Percentiles rank a stretch among this genome's conserved stretches.
phyloP scores from a whole-genome alignment of 2,329 filamentous ascomycete species.

The Fusarium graminum region DNA sequence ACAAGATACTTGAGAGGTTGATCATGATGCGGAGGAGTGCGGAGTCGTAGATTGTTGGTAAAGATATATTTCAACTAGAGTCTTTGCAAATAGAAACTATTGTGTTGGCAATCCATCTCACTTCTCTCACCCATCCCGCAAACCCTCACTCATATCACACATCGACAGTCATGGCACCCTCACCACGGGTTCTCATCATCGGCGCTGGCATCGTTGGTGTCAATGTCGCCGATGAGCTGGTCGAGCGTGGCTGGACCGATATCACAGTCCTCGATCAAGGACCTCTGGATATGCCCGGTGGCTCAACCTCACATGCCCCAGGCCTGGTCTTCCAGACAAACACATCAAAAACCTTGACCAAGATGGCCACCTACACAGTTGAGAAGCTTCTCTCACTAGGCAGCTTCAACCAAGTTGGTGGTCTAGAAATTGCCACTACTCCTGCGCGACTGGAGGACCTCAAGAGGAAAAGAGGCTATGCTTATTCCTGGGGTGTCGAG shows the following conservation, averaged over 20 bases:
- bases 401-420: constrained; percentile 74
- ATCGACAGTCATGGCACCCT: constrained; percentile 31
- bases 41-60: constrained; percentile 25
- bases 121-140: constrained; percentile 4
- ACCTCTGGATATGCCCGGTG: constrained; percentile 71
- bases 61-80: constrained; percentile 38
- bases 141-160: not conserved
- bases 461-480: constrained; percentile 72
- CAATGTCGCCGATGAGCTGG: constrained; percentile 74
- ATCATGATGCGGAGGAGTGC: constrained; percentile 25
- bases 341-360: constrained; percentile 67
- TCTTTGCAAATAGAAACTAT: constrained; percentile 36
- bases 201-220: constrained; percentile 74
- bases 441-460: constrained; percentile 69
- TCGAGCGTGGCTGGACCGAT: constrained; percentile 71
- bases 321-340: constrained; percentile 75
- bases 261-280: constrained; percentile 76
- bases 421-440: constrained; percentile 72
- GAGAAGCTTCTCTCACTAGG: constrained; percentile 69
- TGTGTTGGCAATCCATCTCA: constrained; percentile 27
- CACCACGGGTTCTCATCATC: constrained; percentile 67
- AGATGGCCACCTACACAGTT: constrained; percentile 71
- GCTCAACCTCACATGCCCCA: constrained; percentile 74
- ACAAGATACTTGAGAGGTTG: constrained; percentile 16
- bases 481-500: constrained; percentile 71